phyloP scores from a whole-genome alignment of 2,329 filamentous ascomycete genomes.

The Plenodomus lindquistii region DNA sequence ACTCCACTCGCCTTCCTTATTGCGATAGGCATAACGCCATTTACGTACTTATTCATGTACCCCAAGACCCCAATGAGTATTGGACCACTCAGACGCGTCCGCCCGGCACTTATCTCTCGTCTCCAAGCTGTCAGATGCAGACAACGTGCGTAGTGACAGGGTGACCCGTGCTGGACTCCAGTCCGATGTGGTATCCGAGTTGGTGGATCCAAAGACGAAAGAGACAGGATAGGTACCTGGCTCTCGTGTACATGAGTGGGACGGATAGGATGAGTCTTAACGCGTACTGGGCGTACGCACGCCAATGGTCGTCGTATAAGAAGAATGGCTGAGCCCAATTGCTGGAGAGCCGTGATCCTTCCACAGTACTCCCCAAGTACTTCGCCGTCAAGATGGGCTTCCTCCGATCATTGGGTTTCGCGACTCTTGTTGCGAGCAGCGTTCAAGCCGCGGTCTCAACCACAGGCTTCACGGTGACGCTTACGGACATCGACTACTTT shows the following conservation, averaged over 20 bases:
- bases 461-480: slow-evolving; percentile 47
- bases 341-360: neutral
- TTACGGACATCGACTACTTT: slow-evolving; percentile 48
- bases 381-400: slow-evolving; percentile 11
- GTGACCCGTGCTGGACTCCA: neutral
- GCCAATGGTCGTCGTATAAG: neutral
- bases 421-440: slow-evolving; percentile 6
- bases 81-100: neutral
- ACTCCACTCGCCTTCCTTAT: neutral
- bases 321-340: neutral
- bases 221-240: neutral
- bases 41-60: neutral
- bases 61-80: neutral
- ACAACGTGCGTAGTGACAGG: no score
- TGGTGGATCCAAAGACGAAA: neutral
- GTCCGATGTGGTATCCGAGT: neutral
- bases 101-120: neutral
- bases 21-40: neutral
- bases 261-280: neutral
- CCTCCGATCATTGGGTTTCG: slow-evolving; percentile 3
- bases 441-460: slow-evolving; percentile 28
- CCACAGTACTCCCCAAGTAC: neutral
- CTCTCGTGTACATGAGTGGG: neutral
- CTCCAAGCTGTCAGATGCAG: neutral
- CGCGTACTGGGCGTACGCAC: neutral